phyloP scores from a whole-genome alignment of 495 filamentous ascomycete species.

The Aspergillus saccharolyticus region DNA sequence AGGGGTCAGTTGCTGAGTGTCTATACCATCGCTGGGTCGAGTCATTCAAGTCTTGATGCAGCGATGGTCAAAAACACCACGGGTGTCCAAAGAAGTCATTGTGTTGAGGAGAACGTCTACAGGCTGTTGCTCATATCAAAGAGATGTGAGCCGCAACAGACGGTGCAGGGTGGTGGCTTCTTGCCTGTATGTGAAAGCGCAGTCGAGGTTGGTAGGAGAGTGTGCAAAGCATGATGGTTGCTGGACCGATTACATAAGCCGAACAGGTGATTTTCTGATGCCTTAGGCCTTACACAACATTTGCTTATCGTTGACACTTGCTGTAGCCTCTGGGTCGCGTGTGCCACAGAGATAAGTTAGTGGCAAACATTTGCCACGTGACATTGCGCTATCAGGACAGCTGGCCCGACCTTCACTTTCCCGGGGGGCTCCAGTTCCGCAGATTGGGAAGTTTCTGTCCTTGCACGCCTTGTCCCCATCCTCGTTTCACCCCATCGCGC shows the following conservation, averaged over 20 bases:
- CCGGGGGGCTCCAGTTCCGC: constrained; percentile 17
- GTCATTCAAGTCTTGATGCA: constrained; percentile 2
- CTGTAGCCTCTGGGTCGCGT: neutral
- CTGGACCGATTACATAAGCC: constrained; percentile 17
- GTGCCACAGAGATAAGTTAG: neutral
- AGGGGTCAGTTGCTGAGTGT: constrained; percentile 1
- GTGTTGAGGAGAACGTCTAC: neutral
- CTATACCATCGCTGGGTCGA: constrained; percentile 7
- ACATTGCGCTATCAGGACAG: constrained; percentile 23
- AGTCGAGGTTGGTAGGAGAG: constrained; percentile 10
- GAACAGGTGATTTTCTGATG: constrained; percentile 15
- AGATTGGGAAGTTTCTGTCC: constrained; percentile 23
- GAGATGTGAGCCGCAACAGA: neutral
- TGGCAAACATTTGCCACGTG: constrained; percentile 14
- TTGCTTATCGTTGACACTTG: neutral
- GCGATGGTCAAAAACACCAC: no score
- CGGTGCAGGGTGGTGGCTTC: constrained; percentile 12
- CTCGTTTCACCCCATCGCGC: constrained; percentile 13
- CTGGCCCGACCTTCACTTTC: constrained; percentile 26
- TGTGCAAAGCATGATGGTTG: constrained; percentile 16
- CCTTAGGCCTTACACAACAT: constrained; percentile 3
- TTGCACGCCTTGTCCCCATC: constrained; percentile 22
- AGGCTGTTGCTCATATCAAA: neutral
- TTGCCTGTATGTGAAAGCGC: constrained; percentile 3
- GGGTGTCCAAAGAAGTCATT: neutral